Evolutionary conservation across 768 basidiomycete genomes (phyloP).

Genomic region (Xerocomellus intermedius): DNA sequence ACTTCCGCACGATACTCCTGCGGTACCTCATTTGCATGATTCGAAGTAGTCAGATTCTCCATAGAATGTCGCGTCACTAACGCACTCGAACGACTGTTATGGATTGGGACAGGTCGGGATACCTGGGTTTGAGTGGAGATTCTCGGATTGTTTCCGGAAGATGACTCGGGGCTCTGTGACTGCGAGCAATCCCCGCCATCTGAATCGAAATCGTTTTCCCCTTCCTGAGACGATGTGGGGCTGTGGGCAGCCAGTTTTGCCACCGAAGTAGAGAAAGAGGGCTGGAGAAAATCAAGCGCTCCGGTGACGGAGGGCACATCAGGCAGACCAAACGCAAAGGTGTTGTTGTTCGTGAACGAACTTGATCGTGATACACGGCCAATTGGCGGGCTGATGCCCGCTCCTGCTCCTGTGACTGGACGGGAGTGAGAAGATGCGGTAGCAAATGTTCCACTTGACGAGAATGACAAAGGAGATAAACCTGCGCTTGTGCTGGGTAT

Average conservation of each 20-base stretch:
- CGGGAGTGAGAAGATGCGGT: slow-evolving; percentile 27
- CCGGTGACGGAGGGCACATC: slow-evolving; percentile 25
- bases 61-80: slow-evolving; percentile 20
- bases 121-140: slow-evolving; percentile 23
- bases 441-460: slow-evolving; percentile 32
- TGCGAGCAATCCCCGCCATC: slow-evolving; percentile 37
- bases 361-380: slow-evolving; percentile 60
- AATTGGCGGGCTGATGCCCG: slow-evolving; percentile 37
- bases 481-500: slow-evolving; percentile 33
- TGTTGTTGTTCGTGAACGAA: slow-evolving; percentile 48
- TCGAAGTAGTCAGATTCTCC: slow-evolving; percentile 28
- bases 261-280: slow-evolving; percentile 8
- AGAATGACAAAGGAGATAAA: slow-evolving; percentile 30
- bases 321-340: slow-evolving; percentile 39
- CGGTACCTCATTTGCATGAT: slow-evolving; percentile 64
- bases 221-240: slow-evolving; percentile 45
- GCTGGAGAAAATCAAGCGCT: slow-evolving; percentile 33
- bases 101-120: slow-evolving; percentile 18
- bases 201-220: slow-evolving; percentile 49
- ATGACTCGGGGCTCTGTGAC: slow-evolving; percentile 33
- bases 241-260: slow-evolving; percentile 20
- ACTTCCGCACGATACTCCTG: slow-evolving; percentile 80
- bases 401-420: slow-evolving; percentile 18
- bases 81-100: slow-evolving; percentile 14
- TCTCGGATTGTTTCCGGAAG: slow-evolving; percentile 23